Base-by-base conservation (phyloP, 2,329 filamentous ascomycete genomes). In the Aspergillus novofumigatus region DNA sequence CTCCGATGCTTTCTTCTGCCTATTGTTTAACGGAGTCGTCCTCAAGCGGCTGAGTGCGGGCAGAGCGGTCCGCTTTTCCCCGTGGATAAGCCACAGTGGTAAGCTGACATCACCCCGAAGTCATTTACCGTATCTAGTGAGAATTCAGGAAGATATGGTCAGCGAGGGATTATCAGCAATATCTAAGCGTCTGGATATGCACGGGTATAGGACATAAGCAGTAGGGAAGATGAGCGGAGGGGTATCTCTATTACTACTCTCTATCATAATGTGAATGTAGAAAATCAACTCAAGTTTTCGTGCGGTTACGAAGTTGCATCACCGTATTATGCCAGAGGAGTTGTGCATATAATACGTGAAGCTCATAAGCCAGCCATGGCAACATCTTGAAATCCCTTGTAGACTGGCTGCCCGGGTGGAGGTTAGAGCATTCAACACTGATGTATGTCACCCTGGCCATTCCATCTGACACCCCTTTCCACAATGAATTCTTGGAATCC, bases 401-500 rank as follows among this genome's bases (percentile, higher is more conserved):
- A 26, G 14, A 11, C 20, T 49, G 49, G 2, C 48, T 38, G 1
- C n/a, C 42, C 41, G 59, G 56, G 52, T 59, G 25, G 6, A 59
- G 6, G 51, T 59, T 21, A 4, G 41, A 41, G 26, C 53, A 61
- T 26, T 59, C 56, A 29, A 59, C 23, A 3, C 32, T 49, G 2
- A 59, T 51, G 28, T 56, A 61, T 6, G 56, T 55, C 14, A 61
- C 26, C 23, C 52, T 55, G 4, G 56, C 54, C 11, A 17, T 61
- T 1, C 53, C 52, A 20, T 57, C 49, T 14, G 59, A 55, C 3
- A 41, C 28, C 28, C 28, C 23, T 50, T 17, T 59, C 56, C 3
- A 61, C 56, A 10, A 61, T 54, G 17, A 49, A 59, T 20, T 59
- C 59, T 29, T 61, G 59, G n/a, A 54, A 59, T 1, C 56, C 56